Evolutionary conservation across 768 basidiomycete species (phyloP), one percentile per base, ranked within the genome.

Genomic region (Boletus huronensis): DNA sequence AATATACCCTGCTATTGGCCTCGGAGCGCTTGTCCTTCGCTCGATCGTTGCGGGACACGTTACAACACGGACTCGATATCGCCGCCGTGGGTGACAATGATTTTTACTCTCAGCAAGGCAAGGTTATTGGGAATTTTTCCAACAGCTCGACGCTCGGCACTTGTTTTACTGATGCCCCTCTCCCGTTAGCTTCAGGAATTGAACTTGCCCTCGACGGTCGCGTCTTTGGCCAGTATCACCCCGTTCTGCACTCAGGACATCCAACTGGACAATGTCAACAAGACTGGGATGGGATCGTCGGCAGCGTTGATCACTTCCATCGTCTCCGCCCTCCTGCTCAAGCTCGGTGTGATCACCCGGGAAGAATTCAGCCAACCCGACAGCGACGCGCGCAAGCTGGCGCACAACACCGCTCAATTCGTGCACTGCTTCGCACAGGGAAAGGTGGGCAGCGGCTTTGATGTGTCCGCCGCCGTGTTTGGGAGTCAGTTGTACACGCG

Each of bases 401-500:
- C 91, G 0, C 97, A 99, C 71, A 98, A 97, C 68, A 80, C 91
- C 40, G 87, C 97, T 5, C 97, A 99, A 67, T 97, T 87, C 68
- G 82, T 93, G 7, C 97, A 99, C 70, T 98, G 94, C 66, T 77
- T 94, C 35, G 97, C 96, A 0, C 97, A 99, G 74, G 97, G 97
- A 38, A 99, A 99, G 73, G 87, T 99, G 16, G 97, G 97, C 29
- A 93, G 90, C 64, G 97, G 97, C 6, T 99, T 99, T 74, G 97
- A 99, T 65, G 91, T 99, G 44, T 85, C 92, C 6, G 83, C 93
- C 0, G 96, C 96, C 1, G 90, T 92, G 3, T 98, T 89, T 70
- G 97, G 97, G 23, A 94, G 93, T 65, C 96, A 98, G 63, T 66
- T 93, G 7, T 99, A 98, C 74, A 88, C 83, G 23, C 83, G 95